Evolutionary conservation across 768 basidiomycete species (phyloP), one percentile per base, ranked within the genome.

Genomic region (Podaxis mareebaensis): DNA sequence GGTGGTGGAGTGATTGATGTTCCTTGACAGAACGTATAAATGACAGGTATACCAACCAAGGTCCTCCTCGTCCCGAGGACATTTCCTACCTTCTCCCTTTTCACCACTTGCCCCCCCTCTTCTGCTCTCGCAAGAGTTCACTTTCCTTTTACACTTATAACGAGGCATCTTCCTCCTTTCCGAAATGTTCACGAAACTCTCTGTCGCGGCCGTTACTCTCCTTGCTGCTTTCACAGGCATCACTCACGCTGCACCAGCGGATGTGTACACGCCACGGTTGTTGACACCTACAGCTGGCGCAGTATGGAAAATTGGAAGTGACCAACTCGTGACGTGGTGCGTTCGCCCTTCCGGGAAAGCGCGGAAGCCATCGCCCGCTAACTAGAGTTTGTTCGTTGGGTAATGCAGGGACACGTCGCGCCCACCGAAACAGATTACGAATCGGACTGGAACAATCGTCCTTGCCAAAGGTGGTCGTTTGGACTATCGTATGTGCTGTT

Each of bases 341-440:
- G 53, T 55, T 38, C 2, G 1, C 4, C 15, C 4, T 30, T 28
- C 7, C 6, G 22, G 6, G n/a, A 15, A 15, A 20, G 5, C 4
- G 26, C 44, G n/a, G 30, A 33, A 24, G 30, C 8, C 33, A 33
- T 3, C 30, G 30, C 33, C 2, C 2, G 8, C n/a, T 46, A 26
- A 20, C 30, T 42, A 20, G 12, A 24, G 7, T 24, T 10, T 8
- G 10, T 30, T 22, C 22, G 12, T 40, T 36, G 15, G n/a, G 63
- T 22, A 20, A 17, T 2, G 12, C 58, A 79, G 79, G 79, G 68
- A 79, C 61, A 67, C 55, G 38, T 66, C 66, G 2, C 54, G 64
- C 52, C 56, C 69, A 20, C 76, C 77, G 11, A 15, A 28, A 0
- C 13, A 71, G 0, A 75, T 81, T 65, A 79, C 78, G 40, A 75